These are phyloP conservation scores for Dorcoceras hygrometricum DNA, from an alignment of 257 asterid species.

Conservation along the genomic window DNA sequence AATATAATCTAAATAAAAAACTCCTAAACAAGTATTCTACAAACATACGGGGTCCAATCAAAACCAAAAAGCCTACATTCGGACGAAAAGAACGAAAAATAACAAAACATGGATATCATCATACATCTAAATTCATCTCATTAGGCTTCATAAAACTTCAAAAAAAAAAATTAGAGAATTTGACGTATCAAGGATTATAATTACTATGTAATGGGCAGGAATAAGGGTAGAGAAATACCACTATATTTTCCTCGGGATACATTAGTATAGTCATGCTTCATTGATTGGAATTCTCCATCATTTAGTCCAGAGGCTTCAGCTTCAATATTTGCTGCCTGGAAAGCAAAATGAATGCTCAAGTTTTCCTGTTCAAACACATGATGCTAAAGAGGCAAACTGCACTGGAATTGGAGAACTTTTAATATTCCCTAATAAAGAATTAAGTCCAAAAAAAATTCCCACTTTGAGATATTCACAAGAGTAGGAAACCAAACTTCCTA, in stretches of 20 bases:
- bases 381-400: neutral
- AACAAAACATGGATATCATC: neutral
- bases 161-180: constrained; percentile 14
- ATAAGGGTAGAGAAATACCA: constrained; percentile 41
- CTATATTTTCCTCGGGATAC: constrained; percentile 56
- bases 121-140: neutral
- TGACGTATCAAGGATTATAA: neutral
- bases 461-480: neutral
- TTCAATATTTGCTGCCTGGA: constrained; percentile 75
- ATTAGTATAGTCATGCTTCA: constrained; percentile 59
- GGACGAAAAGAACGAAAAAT: neutral
- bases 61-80: neutral
- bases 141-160: neutral
- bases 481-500: neutral
- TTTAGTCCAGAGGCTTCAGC: constrained; percentile 69
- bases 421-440: neutral
- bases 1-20: neutral
- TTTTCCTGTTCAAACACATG: constrained; percentile 17
- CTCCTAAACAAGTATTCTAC: neutral
- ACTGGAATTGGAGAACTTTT: neutral
- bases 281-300: constrained; percentile 66
- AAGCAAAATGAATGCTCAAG: constrained; percentile 22
- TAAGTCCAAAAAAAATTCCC: neutral
- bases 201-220: constrained; percentile 2
- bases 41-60: neutral